A percentile compares a stretch with the other conserved stretches of the same genome.
These are phyloP conservation scores for Glebionis coronaria DNA, from an alignment of 129 eudicot genomes.

Conservation along the genomic window DNA sequence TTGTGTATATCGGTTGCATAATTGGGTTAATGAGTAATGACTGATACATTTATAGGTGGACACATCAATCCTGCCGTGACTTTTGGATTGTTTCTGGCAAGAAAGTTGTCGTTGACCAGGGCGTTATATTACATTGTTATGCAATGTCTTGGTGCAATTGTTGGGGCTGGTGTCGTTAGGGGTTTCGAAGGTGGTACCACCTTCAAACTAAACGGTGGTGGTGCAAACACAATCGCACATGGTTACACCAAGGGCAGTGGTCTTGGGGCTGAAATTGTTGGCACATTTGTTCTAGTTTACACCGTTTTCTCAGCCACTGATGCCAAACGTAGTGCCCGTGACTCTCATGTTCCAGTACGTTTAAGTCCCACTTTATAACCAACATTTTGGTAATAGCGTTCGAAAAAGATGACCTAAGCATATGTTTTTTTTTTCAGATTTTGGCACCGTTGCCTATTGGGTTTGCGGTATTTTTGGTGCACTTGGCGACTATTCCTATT, in stretches of 20 bases:
- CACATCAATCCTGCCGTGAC: slow-evolving; percentile 77
- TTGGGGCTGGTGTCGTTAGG: slow-evolving; percentile 72
- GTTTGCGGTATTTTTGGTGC: slow-evolving; percentile 75
- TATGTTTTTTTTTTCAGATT: slow-evolving; percentile 33
- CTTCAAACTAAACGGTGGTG: slow-evolving; percentile 53
- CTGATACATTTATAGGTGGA: slow-evolving; percentile 44
- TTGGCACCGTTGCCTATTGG: slow-evolving; percentile 83
- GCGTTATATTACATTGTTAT: slow-evolving; percentile 81
- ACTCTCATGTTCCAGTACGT: not conserved
- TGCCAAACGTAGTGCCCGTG: not conserved
- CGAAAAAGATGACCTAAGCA: not conserved
- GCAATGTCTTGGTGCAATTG: slow-evolving; percentile 87
- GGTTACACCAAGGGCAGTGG: slow-evolving; percentile 85
- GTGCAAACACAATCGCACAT: slow-evolving; percentile 55
- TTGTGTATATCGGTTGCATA: not conserved
- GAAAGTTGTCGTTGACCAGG: slow-evolving; percentile 80
- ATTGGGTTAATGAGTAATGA: not conserved
- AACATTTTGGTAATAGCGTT: too few relatives aligned
- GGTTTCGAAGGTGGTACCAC: slow-evolving; percentile 48
- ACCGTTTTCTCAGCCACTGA: slow-evolving; percentile 5
- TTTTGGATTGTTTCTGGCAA: slow-evolving; percentile 61
- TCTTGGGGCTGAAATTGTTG: slow-evolving; percentile 70
- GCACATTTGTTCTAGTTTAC: slow-evolving; percentile 18
- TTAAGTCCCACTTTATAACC: not conserved
- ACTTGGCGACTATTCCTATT: slow-evolving; percentile 75